Evolutionary conservation across 1,284 basidiomycete species (phyloP).

Genomic region (Wallemia hederae): DNA sequence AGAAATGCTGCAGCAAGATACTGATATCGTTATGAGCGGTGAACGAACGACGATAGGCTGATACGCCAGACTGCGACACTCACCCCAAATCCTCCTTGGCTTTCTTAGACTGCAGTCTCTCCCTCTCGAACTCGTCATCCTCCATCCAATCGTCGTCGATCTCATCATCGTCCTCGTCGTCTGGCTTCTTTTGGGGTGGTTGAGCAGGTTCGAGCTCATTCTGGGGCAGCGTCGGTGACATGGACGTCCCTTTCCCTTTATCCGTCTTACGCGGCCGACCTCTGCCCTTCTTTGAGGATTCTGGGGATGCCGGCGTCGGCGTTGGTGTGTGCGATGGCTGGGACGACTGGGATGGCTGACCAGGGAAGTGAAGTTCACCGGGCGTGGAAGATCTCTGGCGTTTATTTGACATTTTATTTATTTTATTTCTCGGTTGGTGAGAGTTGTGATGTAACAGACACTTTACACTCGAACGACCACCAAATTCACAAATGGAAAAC

Average conservation of each 20-base stretch:
- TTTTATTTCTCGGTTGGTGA: too few relatives aligned
- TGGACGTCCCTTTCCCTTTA: background rate
- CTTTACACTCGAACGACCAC: too few relatives aligned
- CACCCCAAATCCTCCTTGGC: background rate
- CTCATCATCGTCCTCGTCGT: conserved; percentile 9
- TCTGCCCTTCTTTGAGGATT: background rate
- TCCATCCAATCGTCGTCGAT: conserved; percentile 13
- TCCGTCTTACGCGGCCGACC: background rate
- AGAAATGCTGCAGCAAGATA: conserved; percentile 61
- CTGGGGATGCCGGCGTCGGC: background rate
- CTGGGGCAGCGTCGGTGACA: background rate
- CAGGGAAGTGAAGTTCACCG: background rate
- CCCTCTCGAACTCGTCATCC: conserved; percentile 12
- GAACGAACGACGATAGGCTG: background rate
- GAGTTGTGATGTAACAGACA: too few relatives aligned
- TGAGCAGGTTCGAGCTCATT: background rate
- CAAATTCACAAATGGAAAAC: background rate
- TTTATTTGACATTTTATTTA: background rate
- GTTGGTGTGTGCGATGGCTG: too few relatives aligned
- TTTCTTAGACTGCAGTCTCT: conserved; percentile 1
- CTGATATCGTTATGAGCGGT: conserved; percentile 16
- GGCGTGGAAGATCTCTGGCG: background rate
- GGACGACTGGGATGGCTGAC: background rate
- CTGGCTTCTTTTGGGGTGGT: conserved; percentile 7
- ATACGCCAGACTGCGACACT: background rate